Conservation (phyloP, 2,329 filamentous ascomycete species). For the Penicillium sp. region DNA sequence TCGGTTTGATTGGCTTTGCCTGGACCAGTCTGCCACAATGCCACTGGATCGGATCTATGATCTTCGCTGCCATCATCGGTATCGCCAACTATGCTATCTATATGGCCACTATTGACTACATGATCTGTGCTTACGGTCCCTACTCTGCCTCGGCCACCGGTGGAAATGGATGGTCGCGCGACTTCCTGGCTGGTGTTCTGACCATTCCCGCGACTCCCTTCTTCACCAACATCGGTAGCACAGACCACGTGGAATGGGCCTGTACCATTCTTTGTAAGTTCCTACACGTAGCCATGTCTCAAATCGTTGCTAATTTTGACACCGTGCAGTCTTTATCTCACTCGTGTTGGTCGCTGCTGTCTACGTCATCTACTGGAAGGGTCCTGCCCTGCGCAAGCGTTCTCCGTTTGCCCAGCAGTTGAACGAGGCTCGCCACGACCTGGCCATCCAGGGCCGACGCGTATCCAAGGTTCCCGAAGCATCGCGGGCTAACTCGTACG, state of each 20-base stretch:
- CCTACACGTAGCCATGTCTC: neutral
- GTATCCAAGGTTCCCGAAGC: constrained; percentile 35
- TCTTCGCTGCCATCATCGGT: constrained; percentile 61
- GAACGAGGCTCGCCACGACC: constrained; percentile 44
- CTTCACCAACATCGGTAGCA: constrained; percentile 54
- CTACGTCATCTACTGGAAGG: constrained; percentile 67
- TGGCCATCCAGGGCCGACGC: constrained; percentile 31
- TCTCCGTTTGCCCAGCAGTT: constrained; percentile 67
- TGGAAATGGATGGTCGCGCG: constrained; percentile 65
- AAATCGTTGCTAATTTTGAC: neutral
- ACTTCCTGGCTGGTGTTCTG: constrained; percentile 65
- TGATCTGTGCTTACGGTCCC: constrained; percentile 66
- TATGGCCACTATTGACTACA: constrained; percentile 68
- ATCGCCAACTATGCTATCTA: constrained; percentile 65
- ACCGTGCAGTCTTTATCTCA: constrained; percentile 53
- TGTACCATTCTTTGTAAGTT: constrained; percentile 60
- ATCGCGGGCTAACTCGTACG: constrained; percentile 40
- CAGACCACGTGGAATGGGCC: constrained; percentile 59
- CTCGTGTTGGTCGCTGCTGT: constrained; percentile 62
- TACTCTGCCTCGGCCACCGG: constrained; percentile 67
- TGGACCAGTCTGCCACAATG: constrained; percentile 58
- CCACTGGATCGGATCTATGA: constrained; percentile 63
- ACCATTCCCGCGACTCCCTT: constrained; percentile 60
- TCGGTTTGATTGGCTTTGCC: constrained; percentile 64
- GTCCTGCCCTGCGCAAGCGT: constrained; percentile 58